Evolutionary conservation across 169 alveolate species (phyloP).

Genomic region (Amoebophrya sp.): DNA sequence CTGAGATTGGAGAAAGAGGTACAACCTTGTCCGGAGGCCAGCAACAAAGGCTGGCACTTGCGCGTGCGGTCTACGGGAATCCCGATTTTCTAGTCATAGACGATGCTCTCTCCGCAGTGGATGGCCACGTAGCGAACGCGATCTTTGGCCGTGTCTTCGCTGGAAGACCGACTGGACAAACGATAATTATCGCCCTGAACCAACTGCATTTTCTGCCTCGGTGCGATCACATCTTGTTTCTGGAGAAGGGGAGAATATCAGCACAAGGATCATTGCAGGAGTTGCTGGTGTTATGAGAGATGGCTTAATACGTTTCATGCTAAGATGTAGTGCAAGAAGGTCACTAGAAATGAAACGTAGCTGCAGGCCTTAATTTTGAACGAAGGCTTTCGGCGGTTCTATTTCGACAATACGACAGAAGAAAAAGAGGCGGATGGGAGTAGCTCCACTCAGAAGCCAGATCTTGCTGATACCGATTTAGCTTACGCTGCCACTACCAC

Average conservation of each 20-base stretch:
- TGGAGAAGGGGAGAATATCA: background rate
- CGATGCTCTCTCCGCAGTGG: conserved; percentile 8
- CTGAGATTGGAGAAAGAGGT: background rate
- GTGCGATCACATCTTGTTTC: background rate
- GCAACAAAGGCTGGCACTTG: background rate
- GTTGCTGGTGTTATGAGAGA: too few relatives aligned
- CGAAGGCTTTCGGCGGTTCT: background rate
- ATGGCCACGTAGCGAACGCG: background rate
- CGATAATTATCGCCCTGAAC: background rate
- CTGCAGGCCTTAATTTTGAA: too few relatives aligned
- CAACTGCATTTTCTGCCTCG: background rate
- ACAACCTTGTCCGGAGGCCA: conserved; percentile 5
- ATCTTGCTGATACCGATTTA: background rate
- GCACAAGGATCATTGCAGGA: background rate
- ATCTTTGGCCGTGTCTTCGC: background rate
- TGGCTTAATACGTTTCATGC: too few relatives aligned
- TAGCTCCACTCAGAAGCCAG: background rate
- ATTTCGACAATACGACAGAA: background rate
- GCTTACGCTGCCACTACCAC: too few relatives aligned
- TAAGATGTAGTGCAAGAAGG: too few relatives aligned
- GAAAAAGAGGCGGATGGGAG: background rate
- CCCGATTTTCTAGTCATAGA: background rate
- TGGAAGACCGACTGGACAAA: background rate
- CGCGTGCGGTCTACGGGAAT: background rate
- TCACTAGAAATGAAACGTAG: too few relatives aligned